Percentiles rank a stretch among this genome's conserved stretches.
These are phyloP conservation scores for Tuber brumale DNA, from an alignment of 495 filamentous ascomycete species.

Conservation along the genomic window DNA sequence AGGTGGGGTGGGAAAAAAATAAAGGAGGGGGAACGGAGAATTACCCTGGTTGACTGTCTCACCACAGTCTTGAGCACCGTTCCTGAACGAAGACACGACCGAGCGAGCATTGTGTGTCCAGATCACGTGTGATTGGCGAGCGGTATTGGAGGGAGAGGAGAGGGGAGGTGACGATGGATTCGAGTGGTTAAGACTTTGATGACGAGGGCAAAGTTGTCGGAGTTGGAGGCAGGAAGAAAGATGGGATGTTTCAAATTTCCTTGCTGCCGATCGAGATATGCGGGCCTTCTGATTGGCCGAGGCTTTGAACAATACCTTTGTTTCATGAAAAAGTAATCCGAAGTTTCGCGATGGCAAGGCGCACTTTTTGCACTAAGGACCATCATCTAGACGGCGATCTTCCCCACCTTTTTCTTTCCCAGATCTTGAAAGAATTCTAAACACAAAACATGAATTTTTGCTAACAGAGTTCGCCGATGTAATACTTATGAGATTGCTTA, in stretches of 20 bases:
- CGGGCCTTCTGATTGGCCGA: conserved; percentile 26
- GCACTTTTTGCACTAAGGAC: neutral
- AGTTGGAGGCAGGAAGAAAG: conserved; percentile 9
- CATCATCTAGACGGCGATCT: neutral
- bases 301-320: conserved; percentile 25
- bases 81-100: conserved; percentile 72
- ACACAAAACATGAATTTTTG: neutral
- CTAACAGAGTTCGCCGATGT: neutral
- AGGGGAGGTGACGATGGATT: conserved; percentile 4
- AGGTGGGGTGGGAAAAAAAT: conserved; percentile 8
- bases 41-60: conserved; percentile 37
- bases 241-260: conserved; percentile 28
- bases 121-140: conserved; percentile 5
- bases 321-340: neutral
- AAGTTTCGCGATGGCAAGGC: neutral
- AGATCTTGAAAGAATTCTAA: neutral
- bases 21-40: conserved; percentile 7
- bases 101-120: conserved; percentile 67
- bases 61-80: conserved; percentile 65
- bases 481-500: neutral
- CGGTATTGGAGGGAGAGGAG: conserved; percentile 2
- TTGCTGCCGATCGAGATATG: conserved; percentile 22
- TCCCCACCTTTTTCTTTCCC: neutral
- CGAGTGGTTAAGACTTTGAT: conserved; percentile 15
- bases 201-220: conserved; percentile 10